Base-by-base conservation (phyloP, 352 stramenopile genomes). In the Phytopythium helicoides region DNA sequence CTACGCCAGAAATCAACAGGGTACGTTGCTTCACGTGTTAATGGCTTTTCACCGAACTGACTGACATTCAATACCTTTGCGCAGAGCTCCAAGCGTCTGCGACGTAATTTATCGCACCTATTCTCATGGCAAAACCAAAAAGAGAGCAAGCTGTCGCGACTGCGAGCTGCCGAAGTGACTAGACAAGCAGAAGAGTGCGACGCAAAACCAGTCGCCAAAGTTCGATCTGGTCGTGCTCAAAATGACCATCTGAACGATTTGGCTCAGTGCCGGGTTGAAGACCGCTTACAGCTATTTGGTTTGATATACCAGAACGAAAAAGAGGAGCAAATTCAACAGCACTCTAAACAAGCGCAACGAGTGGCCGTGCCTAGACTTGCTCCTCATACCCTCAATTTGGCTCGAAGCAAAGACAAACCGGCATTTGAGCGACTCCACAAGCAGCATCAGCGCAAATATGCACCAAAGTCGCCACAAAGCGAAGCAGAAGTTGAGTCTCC, bases 261-360 rank as follows among this genome's bases (percentile, higher is more conserved):
- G 26, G 70, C 70, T 21, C 65, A 61, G 1, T 87, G 81, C 51
- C 82, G 84, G 53, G 76, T 87, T 3, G 80, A 88, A 56, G 79
- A 86, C 54, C 71, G 81, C 33, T 53, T 92, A 12, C 76, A 88
- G 38, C 53, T 87, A 28, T 69, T 89, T 22, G 81, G 78, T 1
- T 48, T 86, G 23, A 88, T 87, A 39, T 89, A 89, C 33, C 62
- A 85, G 34, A 80, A 86, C 45, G 76, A 92, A 28, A 75, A 79
- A 45, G 71, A 87, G 42, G 77, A 85, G 37, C 68, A 75, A 4
- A 42, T 63, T 12, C 48, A 68, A 1, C 54, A 62, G 5, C 47
- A 72, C 15, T 39, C 56, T 18, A 48, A 55, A 23, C 37, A 47
- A 40, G 34, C 37, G 4, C 53, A 41, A 12, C 56, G 35, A 6